These are phyloP conservation scores for Solanum chacoense DNA, from an alignment of 305 asterid genomes.

Conservation along the genomic window DNA sequence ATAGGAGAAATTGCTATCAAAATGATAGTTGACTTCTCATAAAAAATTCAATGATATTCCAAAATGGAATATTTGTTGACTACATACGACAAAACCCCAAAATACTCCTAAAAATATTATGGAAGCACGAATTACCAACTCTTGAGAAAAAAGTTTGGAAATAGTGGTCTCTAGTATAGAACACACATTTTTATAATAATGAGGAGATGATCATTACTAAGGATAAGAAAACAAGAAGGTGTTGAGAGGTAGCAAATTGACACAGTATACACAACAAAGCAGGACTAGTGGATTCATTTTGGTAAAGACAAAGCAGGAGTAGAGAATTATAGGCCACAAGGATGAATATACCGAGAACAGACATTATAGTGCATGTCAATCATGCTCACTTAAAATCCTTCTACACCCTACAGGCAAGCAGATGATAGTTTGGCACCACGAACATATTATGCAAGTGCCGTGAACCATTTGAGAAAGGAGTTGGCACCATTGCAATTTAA, in stretches of 20 bases:
- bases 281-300: background rate
- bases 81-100: background rate
- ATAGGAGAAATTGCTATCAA: background rate
- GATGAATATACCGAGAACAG: background rate
- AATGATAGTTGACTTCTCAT: background rate
- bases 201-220: background rate
- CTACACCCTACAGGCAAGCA: background rate
- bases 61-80: background rate
- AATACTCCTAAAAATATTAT: background rate
- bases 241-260: background rate
- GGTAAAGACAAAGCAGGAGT: background rate
- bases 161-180: background rate
- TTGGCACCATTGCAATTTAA: background rate
- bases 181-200: background rate
- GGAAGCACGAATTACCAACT: background rate
- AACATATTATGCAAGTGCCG: background rate
- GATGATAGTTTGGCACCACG: background rate
- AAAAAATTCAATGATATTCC: background rate
- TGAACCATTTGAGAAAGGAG: background rate
- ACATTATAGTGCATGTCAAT: background rate
- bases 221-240: background rate
- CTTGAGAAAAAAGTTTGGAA: background rate
- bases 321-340: background rate
- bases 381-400: background rate
- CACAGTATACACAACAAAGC: background rate